Evolutionary conservation across 2,329 filamentous ascomycete species (phyloP), one percentile per base, ranked within the genome.

Genomic region (Apiospora aurea): DNA sequence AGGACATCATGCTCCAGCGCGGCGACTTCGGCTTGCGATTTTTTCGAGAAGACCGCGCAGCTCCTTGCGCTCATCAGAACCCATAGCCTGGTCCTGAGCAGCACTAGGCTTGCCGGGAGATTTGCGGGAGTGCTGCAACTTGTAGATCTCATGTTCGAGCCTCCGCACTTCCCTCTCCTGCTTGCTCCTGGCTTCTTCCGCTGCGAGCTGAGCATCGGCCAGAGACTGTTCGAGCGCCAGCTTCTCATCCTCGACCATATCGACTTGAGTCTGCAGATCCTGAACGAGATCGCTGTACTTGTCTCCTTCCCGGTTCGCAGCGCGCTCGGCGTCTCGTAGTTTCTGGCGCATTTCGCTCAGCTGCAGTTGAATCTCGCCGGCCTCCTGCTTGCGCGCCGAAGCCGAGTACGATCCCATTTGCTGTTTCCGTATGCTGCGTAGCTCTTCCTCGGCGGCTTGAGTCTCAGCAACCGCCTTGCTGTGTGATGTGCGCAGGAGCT

Each of bases 1-100:
- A 88, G 86, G 41, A 96, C 86, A 77, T 93, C 91, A 72, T 93
- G 87, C 75, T 94, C 91, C n/a, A 96, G 85, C 46, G 91, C 88
- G 79, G 94, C 90, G 57, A 88, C 84, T 77, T 92, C 89, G 16
- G 90, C 84, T 80, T 92, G 90, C 26, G 88, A 88, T 76, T 89
- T 87, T 87, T 73, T 89, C 90, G 38, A 91, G 84, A 80, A 89
- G 86, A 70, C 87, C 84, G 74, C 91, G 88, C 26, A 93, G 82
- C 72, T 91, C 89, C 53, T 86, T 85, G 61, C 89, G 87, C 77
- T 91, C 89, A 71, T 87, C 87, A 67, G 83, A 78, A 74, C 84
- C 78, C 70, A 71, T 74, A 69, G 78, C 76, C 64, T 80, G 78
- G 66, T 80, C 73, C 72, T 72, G 57, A 71, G 75, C 70, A 41